Base-by-base conservation (phyloP, 768 basidiomycete species). In the Pholiota microspora region DNA sequence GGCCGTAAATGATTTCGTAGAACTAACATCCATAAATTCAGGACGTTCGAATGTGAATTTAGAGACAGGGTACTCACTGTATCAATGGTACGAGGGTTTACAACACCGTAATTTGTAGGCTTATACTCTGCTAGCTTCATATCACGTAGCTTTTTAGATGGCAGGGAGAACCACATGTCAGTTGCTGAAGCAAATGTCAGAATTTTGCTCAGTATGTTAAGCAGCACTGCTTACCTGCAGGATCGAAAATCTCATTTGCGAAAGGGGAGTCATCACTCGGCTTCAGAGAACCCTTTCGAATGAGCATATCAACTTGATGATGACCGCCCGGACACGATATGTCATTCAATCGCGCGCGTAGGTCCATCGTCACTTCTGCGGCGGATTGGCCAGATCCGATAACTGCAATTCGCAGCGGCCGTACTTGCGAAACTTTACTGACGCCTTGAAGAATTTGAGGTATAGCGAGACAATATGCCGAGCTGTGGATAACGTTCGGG, bases 161-260 rank as follows among this genome's bases (percentile, higher is more conserved):
- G 63, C 18, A 78, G 61, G 6, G 66, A 60, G 60, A 69, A 82
- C 68, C 75, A 65, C 7, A 64, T 59, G 53, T 77, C 70, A 10
- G 73, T 79, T 31, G 73, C 77, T 80, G 51, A 51, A 50, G 55
- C 18, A 15, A 31, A 28, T 2, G 24, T 57, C 16, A 47, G 31
- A 15, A 10, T 13, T 23, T 29, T 18, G 23, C 24, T 12, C n/a
- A 34, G 27, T 36, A 49, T 31, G 4, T 24, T 8, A 6, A 32
- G 23, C 48, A 27, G 25, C 10, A 66, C 76, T 54, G 23, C 38
- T 23, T 59, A 77, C 77, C 61, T 13, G 65, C 71, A 23, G 81
- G 80, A 59, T 81, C 78, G 57, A 82, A 83, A 5, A 81, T 76
- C 57, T 80, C 79, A 63, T 83, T 82, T 38, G 76, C 71, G 57